Evolutionary conservation across 257 asterid genomes (phyloP).

Genomic region (Buddleja alternifolia): DNA sequence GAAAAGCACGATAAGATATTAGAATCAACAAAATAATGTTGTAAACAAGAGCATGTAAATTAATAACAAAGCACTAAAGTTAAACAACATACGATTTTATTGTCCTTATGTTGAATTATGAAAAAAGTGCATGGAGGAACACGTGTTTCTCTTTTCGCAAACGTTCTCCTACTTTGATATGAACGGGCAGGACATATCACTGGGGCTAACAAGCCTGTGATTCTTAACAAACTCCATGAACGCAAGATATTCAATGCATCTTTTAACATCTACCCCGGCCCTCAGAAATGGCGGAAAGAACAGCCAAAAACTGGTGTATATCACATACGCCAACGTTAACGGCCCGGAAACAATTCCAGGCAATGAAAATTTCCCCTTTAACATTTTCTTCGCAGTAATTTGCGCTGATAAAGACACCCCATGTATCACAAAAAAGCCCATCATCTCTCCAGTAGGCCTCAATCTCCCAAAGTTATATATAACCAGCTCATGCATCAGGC

Average conservation of each 20-base stretch:
- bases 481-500: conserved; percentile 69
- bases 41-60: no score
- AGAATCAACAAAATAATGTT: no score
- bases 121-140: no score
- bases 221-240: conserved; percentile 50
- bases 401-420: conserved; percentile 46
- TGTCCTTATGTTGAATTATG: no score
- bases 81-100: no score
- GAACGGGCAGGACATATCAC: conserved; percentile 49
- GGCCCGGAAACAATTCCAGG: conserved; percentile 43
- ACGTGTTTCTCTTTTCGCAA: no score
- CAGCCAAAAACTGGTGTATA: conserved; percentile 49
- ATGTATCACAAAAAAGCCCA: conserved; percentile 48
- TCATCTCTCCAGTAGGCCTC: conserved; percentile 50
- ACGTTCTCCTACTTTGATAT: no score
- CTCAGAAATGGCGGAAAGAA: conserved; percentile 59
- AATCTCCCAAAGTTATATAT: conserved; percentile 48
- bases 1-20: no score
- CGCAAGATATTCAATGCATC: conserved; percentile 59
- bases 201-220: conserved; percentile 44
- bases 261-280: conserved; percentile 46
- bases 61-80: no score
- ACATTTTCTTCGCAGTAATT: conserved; percentile 35
- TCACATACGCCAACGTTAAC: conserved; percentile 43
- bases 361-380: conserved; percentile 18